Base-by-base conservation (phyloP, 768 basidiomycete genomes). In the Lyophyllum shimeji region DNA sequence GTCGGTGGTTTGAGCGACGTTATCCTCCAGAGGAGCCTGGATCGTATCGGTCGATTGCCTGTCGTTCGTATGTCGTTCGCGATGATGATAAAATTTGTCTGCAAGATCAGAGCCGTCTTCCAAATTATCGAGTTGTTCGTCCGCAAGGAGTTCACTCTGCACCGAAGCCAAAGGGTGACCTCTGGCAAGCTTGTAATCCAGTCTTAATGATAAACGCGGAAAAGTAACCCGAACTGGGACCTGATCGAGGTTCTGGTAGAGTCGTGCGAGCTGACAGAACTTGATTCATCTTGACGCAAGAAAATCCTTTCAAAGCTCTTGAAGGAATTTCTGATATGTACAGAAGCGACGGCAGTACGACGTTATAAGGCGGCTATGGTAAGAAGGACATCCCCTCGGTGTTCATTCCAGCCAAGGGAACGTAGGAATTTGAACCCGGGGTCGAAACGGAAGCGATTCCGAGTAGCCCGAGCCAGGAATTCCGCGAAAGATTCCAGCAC, bases 241-340 rank as follows among this genome's bases (percentile, higher is more conserved):
- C 60, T 25, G n/a, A 58, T 42, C n/a, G 54, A 46, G 5, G 45
- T 45, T 3, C 15, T 34, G 12, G 60, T 45, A 13, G 57, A 58
- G 18, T 62, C 48, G 23, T 40, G 56, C 1, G 60, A 58, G 27
- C 52, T 37, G 3, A 55, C 45, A 0, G 60, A 61, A 3, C 47
- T 21, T 20, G 47, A 39, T n/a, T 58, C 57, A 1, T 55, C 53
- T 7, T 23, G 34, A 3, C 12, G 34, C 15, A 37, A 13, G 34
- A 37, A 37, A 11, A 37, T 37, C 8, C 34, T 11, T 2, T 46
- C 27, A 24, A 46, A 25, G 17, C 45, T 29, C 27, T 25, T 29
- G 5, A 46, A 24, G 45, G 27, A 46, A 24, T 46, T 46, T 8
- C 27, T 2, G 21, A 46, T 46, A 13, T 46, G 45, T 3, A 13